Evolutionary conservation across 129 eudicot species (phyloP), one percentile per base, ranked within the genome.

Genomic region (Flaveria trinervia): DNA sequence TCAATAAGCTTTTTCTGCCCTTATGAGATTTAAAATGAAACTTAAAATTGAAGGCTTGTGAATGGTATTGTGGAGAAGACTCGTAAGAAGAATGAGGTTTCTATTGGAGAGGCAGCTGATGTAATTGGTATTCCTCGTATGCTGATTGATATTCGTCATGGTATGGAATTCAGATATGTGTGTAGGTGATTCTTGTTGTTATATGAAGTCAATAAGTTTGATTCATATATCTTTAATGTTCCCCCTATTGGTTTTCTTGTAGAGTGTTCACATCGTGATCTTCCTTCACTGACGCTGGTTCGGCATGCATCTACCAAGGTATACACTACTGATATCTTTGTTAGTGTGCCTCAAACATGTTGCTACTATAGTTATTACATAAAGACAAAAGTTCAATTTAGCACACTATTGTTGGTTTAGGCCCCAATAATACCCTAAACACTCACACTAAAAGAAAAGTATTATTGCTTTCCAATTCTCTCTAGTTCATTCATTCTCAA

Each of bases 211-310:
- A 55, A 48, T 33, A 54, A 64, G 69, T 54, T 73, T 41, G 69
- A 23, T 28, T 28, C 33, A 28, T 73, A 14, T 62, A 28, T 39
- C 25, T 67, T 72, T 11, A 20, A 77, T 77, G 20, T 56, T 68
- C 48, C n/a, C 36, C 17, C 17, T 44, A 17, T 66, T 18, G 44
- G 25, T 20, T 74, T 41, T 57, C 49, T 79, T 82, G 84, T 28
- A 93, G 98, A 93, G 96, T 86, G 97, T 68, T 89, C 98, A 62
- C 98, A 93, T 80, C 97, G 98, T 33, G 98, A 93, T 62, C 93
- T 91, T 65, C 97, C 97, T 85, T 91, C 97, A 36, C 84, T 93
- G 18, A 88, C 77, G 70, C 86, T 93, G 71, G 92, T 87, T 45
- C 90, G 97, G 65, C 86, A 84, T 78, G 98, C 96, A 56, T 93